phyloP scores from a whole-genome alignment of 257 asterid genomes.

The Henckelia pumila region DNA sequence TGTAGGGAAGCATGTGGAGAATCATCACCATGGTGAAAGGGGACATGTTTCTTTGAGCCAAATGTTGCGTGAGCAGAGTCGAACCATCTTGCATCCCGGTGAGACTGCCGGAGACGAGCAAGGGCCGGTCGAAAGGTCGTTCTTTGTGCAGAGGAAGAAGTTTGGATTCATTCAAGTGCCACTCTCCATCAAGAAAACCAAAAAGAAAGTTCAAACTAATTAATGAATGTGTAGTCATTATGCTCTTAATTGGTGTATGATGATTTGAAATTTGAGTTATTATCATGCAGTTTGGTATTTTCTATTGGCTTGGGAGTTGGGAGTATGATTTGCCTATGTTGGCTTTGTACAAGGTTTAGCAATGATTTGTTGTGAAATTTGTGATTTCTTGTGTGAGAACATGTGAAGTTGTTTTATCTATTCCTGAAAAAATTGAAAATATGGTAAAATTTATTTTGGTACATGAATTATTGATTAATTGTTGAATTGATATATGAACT shows the following conservation, averaged over 20 bases:
- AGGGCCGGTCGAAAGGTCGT: conserved; percentile 40
- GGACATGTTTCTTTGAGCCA: conserved; percentile 70
- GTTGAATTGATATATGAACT: too few species aligned
- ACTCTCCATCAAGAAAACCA: conserved; percentile 38
- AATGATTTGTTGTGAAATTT: neutral
- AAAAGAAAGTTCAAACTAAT: neutral
- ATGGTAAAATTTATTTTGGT: too few species aligned
- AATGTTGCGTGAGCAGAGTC: conserved; percentile 77
- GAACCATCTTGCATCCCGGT: conserved; percentile 48
- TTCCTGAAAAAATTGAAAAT: too few species aligned
- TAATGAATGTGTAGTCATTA: neutral
- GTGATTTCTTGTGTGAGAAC: neutral
- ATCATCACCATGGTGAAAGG: conserved; percentile 35
- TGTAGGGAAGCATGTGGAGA: conserved; percentile 45
- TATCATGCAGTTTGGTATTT: neutral
- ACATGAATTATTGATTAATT: too few species aligned
- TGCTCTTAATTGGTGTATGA: neutral
- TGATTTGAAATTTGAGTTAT: too few species aligned
- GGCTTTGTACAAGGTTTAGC: neutral
- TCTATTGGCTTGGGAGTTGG: neutral
- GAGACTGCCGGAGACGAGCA: conserved; percentile 37
- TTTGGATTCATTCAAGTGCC: conserved; percentile 90
- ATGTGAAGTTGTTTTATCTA: too few species aligned
- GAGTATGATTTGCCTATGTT: neutral
- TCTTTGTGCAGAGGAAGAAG: conserved; percentile 67